Evolutionary conservation across 352 stramenopile species (phyloP).

Genomic region (Aphanomyces euteiches): DNA sequence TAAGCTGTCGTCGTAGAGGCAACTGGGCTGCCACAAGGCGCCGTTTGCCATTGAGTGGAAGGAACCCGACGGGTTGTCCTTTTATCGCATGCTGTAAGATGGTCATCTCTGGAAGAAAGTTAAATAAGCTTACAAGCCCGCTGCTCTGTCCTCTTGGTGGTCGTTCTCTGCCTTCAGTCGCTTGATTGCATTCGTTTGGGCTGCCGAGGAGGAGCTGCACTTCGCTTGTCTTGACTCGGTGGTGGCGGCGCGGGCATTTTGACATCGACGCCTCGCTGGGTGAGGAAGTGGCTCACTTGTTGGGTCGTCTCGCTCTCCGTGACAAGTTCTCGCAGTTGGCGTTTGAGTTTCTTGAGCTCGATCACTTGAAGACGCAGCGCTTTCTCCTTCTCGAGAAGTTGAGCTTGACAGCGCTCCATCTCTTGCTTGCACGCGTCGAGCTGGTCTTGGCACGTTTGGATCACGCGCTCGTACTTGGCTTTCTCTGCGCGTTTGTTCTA

Average conservation of each 20-base stretch:
- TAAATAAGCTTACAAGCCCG: no score
- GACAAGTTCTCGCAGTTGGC: constrained; percentile 50
- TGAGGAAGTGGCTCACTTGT: constrained; percentile 29
- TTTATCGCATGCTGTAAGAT: constrained; percentile 12
- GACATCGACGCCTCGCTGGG: not conserved
- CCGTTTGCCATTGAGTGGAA: not conserved
- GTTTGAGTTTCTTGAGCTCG: constrained; percentile 75
- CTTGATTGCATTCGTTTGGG: no score
- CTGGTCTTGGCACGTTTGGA: constrained; percentile 46
- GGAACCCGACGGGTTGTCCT: not conserved
- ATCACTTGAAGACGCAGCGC: constrained; percentile 55
- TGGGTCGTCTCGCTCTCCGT: constrained; percentile 53
- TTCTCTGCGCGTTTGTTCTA: constrained; percentile 42
- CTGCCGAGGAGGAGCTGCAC: no score
- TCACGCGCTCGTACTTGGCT: constrained; percentile 48
- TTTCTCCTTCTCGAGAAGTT: constrained; percentile 58
- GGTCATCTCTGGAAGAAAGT: not conserved
- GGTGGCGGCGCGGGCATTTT: constrained; percentile 21
- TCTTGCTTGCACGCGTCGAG: constrained; percentile 42
- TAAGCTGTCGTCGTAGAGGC: not conserved
- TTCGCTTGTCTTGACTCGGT: not conserved
- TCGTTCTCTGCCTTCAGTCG: no score
- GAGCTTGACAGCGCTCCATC: constrained; percentile 49
- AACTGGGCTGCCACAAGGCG: not conserved
- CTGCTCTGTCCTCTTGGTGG: no score